A percentile compares a stretch with the other conserved stretches of the same genome.
These are phyloP conservation scores for Delitschia confertaspora DNA, from an alignment of 495 filamentous ascomycete genomes.

Conservation along the genomic window DNA sequence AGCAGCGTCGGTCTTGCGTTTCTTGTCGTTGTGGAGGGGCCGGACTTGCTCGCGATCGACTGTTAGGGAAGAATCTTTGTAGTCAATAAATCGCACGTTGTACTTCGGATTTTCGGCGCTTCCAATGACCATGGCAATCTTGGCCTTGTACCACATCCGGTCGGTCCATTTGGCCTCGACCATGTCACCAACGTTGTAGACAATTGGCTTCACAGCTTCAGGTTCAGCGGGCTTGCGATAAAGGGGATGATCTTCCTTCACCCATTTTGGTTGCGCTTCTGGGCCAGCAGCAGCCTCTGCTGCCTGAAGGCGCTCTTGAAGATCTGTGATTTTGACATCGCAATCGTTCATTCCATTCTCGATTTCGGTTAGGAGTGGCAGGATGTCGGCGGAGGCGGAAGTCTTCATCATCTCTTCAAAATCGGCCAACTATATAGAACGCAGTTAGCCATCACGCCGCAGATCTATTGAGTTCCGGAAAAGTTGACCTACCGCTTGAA, in stretches of 20 bases:
- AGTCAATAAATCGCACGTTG: slow-evolving; percentile 86
- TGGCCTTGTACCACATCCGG: slow-evolving; percentile 81
- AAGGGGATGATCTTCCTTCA: slow-evolving; percentile 37
- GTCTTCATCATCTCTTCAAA: not conserved
- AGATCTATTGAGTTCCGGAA: no score
- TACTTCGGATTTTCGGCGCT: slow-evolving; percentile 82
- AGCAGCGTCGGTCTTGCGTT: slow-evolving; percentile 6
- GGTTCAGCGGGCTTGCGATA: slow-evolving; percentile 38
- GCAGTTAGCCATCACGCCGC: no score
- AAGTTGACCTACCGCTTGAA: no score
- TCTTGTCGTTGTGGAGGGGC: slow-evolving; percentile 49
- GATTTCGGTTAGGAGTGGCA: no score
- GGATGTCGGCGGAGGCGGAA: no score
- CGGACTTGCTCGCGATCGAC: slow-evolving; percentile 77
- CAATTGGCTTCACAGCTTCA: slow-evolving; percentile 34
- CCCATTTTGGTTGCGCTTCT: slow-evolving; percentile 2
- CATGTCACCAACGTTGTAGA: slow-evolving; percentile 78
- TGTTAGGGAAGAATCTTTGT: slow-evolving; percentile 75
- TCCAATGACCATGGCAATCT: slow-evolving; percentile 88
- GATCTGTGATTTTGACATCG: not conserved
- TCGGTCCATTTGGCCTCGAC: slow-evolving; percentile 91
- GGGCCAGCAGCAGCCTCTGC: slow-evolving; percentile 3
- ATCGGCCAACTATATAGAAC: not conserved
- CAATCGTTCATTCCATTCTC: not conserved
- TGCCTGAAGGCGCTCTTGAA: not conserved